Conservation (phyloP, 106 monocot species). For the Allium fistulosum region DNA sequence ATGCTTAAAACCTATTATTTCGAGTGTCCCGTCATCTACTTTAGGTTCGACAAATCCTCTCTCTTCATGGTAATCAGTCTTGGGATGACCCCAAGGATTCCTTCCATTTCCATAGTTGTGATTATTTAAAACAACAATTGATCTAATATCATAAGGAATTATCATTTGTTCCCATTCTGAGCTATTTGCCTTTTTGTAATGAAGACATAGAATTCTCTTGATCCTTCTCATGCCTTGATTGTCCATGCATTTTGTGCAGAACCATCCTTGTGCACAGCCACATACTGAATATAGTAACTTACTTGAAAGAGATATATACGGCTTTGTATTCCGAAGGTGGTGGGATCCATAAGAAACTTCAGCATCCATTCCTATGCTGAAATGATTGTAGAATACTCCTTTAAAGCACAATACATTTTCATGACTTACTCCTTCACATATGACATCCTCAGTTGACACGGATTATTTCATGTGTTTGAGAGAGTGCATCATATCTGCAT, state of each 20-base stretch:
- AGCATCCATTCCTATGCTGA: conserved; percentile 97
- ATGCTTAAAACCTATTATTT: no score
- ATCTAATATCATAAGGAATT: conserved; percentile 48
- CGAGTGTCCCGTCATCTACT: no score
- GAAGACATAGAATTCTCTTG: conserved; percentile 39
- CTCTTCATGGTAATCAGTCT: conserved; percentile 60
- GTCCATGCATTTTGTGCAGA: conserved; percentile 60
- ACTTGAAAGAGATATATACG: conserved; percentile 42
- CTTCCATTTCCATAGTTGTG: conserved; percentile 71
- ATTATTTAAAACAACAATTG: conserved; percentile 66
- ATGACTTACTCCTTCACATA: conserved; percentile 18
- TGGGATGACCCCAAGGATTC: conserved; percentile 80
- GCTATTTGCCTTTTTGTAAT: conserved; percentile 43
- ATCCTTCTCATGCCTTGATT: conserved; percentile 62
- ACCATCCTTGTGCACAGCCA: conserved; percentile 88
- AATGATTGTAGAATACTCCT: conserved; percentile 63
- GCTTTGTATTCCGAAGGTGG: conserved; percentile 76
- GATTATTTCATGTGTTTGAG: no score
- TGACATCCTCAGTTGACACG: no score
- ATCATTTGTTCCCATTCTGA: conserved; percentile 60
- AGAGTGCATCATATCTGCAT: no score
- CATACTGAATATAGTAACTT: conserved; percentile 71
- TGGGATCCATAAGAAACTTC: conserved; percentile 92
- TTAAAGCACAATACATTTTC: conserved; percentile 40
- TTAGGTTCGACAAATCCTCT: no score